Evolutionary conservation across 192 early-diverging fungal species (phyloP), one percentile per base, ranked within the genome.

Genomic region (Chytriomyces hyalinus): DNA sequence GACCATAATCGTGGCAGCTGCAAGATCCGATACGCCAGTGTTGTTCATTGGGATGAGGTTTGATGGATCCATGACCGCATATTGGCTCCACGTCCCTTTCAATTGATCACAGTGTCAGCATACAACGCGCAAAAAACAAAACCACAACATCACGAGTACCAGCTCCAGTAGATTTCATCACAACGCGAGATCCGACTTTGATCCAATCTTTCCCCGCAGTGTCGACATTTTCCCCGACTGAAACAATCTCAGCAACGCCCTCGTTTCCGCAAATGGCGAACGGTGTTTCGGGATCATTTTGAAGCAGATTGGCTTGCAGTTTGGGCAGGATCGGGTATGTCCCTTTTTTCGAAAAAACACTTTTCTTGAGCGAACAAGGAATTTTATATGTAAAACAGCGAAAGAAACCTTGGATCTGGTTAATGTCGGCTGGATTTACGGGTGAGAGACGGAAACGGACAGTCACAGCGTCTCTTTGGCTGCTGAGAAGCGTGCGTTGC

Each of bases 391-490:
- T 15, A 68, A 15, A 15, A 44, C 28, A 10, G 46, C 7, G 15
- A n/a, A 11, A 36, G 44, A 15, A n/a, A 43, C 95, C 97, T 80
- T 97, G 93, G 67, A 98, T 91, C 73, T 94, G 92, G 80, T 97
- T 97, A 61, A 97, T 88, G 77, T 97, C 96, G 0, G 95, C 92
- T 6, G 96, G 96, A 77, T 99, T 99, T 65, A 98, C 90, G 3
- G 96, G 95, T 4, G 93, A 82, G 0, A 95, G 96, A 4, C 98
- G 86, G 76, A 99, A 94, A 57, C 87, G 84, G n/a, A 98, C 81
- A 13, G 91, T 78, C 8, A 96, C 85, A 17, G 20, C 28, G 3
- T 60, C 24, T 17, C 49, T 11, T 6, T 67, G 49, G 8, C 70
- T n/a, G 6, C 69, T 28, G 28, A 80, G 69, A 6, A 70, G 44